Percentiles rank a stretch among this genome's conserved stretches.
These are phyloP conservation scores for Circinella umbellata DNA, from an alignment of 371 early-diverging fungal genomes.

Conservation along the genomic window DNA sequence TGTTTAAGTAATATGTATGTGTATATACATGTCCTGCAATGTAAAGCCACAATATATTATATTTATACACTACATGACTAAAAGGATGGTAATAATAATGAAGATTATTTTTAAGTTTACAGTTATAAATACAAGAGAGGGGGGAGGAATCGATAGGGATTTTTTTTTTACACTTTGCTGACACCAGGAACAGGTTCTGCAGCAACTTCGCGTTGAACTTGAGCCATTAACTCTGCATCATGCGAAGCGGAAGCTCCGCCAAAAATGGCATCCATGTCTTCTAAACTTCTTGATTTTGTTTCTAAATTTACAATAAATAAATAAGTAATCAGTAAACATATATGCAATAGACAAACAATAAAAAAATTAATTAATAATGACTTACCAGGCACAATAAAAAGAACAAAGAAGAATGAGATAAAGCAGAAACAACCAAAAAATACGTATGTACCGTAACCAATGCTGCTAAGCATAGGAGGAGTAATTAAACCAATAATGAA, in stretches of 20 bases:
- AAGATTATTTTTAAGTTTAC: too few species aligned
- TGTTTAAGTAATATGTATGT: too few species aligned
- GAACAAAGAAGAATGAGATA: constrained; percentile 30
- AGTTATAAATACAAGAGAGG: too few species aligned
- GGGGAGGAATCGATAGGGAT: too few species aligned
- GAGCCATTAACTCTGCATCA: constrained; percentile 23
- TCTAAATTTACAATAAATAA: constrained; percentile 35
- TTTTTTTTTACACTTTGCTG: constrained; percentile 1
- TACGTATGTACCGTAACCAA: constrained; percentile 43
- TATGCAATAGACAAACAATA: not conserved
- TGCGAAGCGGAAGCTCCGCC: constrained; percentile 26
- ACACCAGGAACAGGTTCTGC: constrained; percentile 10
- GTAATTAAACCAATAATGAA: constrained; percentile 34
- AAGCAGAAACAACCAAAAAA: constrained; percentile 44
- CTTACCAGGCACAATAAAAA: constrained; percentile 23
- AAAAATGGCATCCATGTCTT: constrained; percentile 52
- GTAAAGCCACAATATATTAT: too few species aligned
- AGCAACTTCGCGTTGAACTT: constrained; percentile 18
- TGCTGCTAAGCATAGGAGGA: constrained; percentile 24
- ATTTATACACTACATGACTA: too few species aligned
- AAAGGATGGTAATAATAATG: too few species aligned
- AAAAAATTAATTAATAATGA: not conserved
- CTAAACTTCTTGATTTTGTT: constrained; percentile 11
- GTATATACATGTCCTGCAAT: too few species aligned
- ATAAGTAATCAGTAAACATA: constrained; percentile 16